These are phyloP conservation scores for Camillea tinctor DNA, from an alignment of 2,329 filamentous ascomycete genomes.

Conservation along the genomic window DNA sequence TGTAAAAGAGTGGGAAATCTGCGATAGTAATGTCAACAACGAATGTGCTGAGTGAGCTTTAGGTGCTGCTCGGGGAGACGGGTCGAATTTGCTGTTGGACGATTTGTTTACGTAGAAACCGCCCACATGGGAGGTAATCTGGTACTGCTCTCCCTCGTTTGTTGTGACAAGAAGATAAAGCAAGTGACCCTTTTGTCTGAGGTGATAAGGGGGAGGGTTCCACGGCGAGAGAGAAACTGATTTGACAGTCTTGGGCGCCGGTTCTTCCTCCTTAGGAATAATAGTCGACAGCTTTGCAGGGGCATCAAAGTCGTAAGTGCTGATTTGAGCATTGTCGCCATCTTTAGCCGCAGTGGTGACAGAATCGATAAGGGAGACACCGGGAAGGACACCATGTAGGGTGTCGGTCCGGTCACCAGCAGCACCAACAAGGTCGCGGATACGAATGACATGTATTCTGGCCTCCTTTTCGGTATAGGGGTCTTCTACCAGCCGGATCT, in stretches of 20 bases:
- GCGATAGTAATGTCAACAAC: conserved; percentile 72
- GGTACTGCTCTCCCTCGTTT: conserved; percentile 90
- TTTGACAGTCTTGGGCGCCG: conserved; percentile 87
- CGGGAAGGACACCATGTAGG: conserved; percentile 81
- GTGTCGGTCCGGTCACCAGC: conserved; percentile 85
- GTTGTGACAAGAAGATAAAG: conserved; percentile 88
- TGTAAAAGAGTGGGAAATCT: conserved; percentile 81
- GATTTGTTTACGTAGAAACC: conserved; percentile 98
- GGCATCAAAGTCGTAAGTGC: conserved; percentile 71
- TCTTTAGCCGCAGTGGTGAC: conserved; percentile 52
- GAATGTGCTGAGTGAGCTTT: conserved; percentile 84
- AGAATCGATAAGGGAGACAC: conserved; percentile 81
- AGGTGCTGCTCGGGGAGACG: conserved; percentile 72
- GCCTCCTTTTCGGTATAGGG: conserved; percentile 99
- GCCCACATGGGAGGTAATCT: conserved; percentile 89
- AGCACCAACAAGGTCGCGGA: conserved; percentile 90
- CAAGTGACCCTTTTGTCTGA: conserved; percentile 88
- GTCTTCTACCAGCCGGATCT: conserved; percentile 82
- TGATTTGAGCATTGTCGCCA: conserved; percentile 37
- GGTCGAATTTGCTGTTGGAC: conserved; percentile 93
- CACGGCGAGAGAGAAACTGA: conserved; percentile 84
- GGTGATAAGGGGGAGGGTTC: conserved; percentile 92
- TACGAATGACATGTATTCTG: conserved; percentile 86
- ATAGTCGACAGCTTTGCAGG: conserved; percentile 68
- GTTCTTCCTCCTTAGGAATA: conserved; percentile 63